Percentiles rank a stretch among this genome's conserved stretches.
phyloP scores from a whole-genome alignment of 768 basidiomycete species.

The Omphalotus guepiniiformis region DNA sequence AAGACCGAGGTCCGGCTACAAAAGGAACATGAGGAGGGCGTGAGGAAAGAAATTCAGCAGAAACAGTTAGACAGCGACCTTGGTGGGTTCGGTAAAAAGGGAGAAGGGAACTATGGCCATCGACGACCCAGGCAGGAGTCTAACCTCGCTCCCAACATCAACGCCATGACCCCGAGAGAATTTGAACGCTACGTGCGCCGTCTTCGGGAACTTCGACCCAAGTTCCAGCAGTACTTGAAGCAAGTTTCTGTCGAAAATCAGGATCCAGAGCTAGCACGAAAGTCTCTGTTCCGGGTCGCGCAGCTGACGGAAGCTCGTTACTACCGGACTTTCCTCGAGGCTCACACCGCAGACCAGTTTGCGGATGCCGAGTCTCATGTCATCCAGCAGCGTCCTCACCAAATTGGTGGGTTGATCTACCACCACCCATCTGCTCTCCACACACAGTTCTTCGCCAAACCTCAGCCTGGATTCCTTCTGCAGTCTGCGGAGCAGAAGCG shows the following conservation, averaged over 20 bases:
- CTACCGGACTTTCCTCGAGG: conserved; percentile 36
- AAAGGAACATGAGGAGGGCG: neutral
- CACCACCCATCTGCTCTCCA: conserved; percentile 50
- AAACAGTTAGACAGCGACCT: conserved; percentile 3
- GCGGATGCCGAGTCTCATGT: conserved; percentile 18
- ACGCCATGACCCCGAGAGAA: conserved; percentile 53
- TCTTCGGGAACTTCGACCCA: conserved; percentile 50
- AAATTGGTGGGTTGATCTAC: conserved; percentile 59
- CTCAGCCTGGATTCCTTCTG: conserved; percentile 58
- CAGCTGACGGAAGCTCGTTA: conserved; percentile 16
- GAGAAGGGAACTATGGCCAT: conserved; percentile 24
- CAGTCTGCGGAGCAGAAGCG: conserved; percentile 17
- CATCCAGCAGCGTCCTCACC: conserved; percentile 67
- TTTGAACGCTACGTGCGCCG: conserved; percentile 59
- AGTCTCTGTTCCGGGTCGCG: conserved; percentile 22
- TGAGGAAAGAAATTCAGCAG: conserved; percentile 7
- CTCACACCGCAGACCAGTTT: conserved; percentile 16
- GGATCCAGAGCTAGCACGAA: conserved; percentile 10
- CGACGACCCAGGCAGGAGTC: conserved; percentile 8
- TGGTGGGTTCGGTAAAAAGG: conserved; percentile 19
- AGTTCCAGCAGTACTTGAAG: conserved; percentile 47
- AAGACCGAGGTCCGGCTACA: conserved; percentile 12
- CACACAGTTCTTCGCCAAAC: conserved; percentile 41
- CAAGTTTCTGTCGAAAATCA: conserved; percentile 15
- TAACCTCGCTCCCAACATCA: conserved; percentile 44